Conservation (phyloP, 805 yeast species). For the Pichia kluyveri region DNA sequence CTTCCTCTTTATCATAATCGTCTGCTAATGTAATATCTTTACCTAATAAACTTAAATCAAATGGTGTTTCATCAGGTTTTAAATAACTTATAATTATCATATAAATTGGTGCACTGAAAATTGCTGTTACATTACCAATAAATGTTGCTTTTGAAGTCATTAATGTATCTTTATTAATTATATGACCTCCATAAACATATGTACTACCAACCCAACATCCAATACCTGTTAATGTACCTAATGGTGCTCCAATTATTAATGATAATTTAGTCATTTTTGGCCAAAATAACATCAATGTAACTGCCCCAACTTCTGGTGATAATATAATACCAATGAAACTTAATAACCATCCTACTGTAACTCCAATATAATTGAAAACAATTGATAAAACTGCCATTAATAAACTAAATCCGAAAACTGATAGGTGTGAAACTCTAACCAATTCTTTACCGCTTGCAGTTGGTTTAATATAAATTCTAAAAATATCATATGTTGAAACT, state of each 20-base stretch:
- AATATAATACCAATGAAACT: conserved; percentile 32
- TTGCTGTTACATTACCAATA: conserved; percentile 23
- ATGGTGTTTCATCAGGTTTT: conserved; percentile 25
- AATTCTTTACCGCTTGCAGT: conserved; percentile 30
- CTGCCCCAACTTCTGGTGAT: conserved; percentile 29
- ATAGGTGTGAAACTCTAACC: conserved; percentile 26
- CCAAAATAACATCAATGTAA: conserved; percentile 30
- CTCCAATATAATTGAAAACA: conserved; percentile 33
- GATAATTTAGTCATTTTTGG: conserved; percentile 19
- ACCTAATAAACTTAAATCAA: conserved; percentile 17
- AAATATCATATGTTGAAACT: conserved; percentile 31
- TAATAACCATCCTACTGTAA: conserved; percentile 33
- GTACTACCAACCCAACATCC: conserved; percentile 34
- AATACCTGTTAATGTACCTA: conserved; percentile 45
- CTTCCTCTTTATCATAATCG: conserved; percentile 28
- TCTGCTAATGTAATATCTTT: conserved; percentile 24
- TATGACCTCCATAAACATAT: conserved; percentile 17
- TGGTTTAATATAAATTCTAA: conserved; percentile 31
- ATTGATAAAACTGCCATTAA: conserved; percentile 30
- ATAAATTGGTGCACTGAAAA: conserved; percentile 20
- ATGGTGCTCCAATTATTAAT: conserved; percentile 33
- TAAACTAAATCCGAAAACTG: conserved; percentile 35
- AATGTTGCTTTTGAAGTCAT: conserved; percentile 16
- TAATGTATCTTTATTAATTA: conserved; percentile 21
- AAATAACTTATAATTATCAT: conserved; percentile 22